These are phyloP conservation scores for Lipomyces kockii DNA, from an alignment of 805 yeast genomes.

Conservation along the genomic window DNA sequence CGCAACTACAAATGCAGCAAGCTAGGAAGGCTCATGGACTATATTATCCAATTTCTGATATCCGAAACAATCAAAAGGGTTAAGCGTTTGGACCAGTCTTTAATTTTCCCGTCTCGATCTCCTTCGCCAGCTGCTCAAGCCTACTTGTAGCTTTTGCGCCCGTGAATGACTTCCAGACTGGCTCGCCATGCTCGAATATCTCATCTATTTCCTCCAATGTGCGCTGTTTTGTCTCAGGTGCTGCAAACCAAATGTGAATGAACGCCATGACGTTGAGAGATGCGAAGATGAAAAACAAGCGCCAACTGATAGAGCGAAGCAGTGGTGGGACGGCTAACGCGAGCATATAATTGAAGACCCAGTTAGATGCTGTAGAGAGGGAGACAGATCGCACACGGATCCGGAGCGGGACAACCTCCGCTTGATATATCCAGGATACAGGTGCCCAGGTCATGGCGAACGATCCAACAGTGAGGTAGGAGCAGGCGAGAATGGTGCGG, in stretches of 20 bases:
- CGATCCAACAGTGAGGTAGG: slow-evolving; percentile 61
- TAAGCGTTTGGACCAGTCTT: neutral
- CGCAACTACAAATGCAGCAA: too few species aligned
- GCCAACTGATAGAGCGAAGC: slow-evolving; percentile 55
- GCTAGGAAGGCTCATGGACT: too few species aligned
- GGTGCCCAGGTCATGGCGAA: slow-evolving; percentile 61
- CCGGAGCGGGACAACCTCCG: slow-evolving; percentile 64
- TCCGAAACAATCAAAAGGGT: too few species aligned
- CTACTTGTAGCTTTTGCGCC: slow-evolving; percentile 2
- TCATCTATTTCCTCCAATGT: slow-evolving; percentile 69
- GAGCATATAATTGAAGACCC: slow-evolving; percentile 67
- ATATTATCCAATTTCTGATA: too few species aligned
- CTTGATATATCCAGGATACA: slow-evolving; percentile 67
- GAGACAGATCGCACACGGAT: slow-evolving; percentile 66
- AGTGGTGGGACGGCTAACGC: slow-evolving; percentile 70
- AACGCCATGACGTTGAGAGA: slow-evolving; percentile 45
- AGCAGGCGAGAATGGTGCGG: slow-evolving; percentile 54
- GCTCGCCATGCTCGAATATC: slow-evolving; percentile 50
- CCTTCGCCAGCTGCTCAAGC: slow-evolving; percentile 27
- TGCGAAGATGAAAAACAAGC: slow-evolving; percentile 73
- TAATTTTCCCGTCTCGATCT: slow-evolving; percentile 29
- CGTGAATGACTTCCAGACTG: slow-evolving; percentile 32
- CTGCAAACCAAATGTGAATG: slow-evolving; percentile 60
- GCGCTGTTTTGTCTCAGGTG: slow-evolving; percentile 91
- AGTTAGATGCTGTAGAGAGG: slow-evolving; percentile 66